Percentiles rank a stretch among this genome's conserved stretches.
These are phyloP conservation scores for Monotropa hypopitys DNA, from an alignment of 179 eudicot species.

Conservation along the genomic window DNA sequence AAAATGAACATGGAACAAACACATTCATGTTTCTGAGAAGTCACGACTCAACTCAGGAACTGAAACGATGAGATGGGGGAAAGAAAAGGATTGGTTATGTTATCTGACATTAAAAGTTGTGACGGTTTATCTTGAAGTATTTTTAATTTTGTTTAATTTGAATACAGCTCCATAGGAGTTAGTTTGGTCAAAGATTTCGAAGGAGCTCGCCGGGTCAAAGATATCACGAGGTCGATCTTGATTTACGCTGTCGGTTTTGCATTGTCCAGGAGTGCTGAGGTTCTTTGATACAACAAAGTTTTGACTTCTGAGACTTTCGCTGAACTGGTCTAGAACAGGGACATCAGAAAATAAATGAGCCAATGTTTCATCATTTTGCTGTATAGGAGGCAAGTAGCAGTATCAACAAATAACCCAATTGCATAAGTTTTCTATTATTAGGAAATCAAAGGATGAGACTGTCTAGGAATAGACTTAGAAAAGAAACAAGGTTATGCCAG, in stretches of 20 bases:
- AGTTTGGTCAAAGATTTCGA: not conserved
- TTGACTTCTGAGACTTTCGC: not conserved
- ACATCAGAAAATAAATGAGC: not conserved
- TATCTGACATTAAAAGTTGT: not conserved
- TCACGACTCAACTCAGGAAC: not conserved
- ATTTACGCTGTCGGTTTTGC: not conserved
- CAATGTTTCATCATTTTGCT: not conserved
- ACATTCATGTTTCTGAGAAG: not conserved
- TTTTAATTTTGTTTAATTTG: not conserved
- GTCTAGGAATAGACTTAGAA: not conserved
- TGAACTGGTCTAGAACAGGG: not conserved
- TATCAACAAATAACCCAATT: not conserved
- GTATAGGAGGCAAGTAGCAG: not conserved
- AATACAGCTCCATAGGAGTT: not conserved
- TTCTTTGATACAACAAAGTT: not conserved
- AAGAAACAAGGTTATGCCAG: not conserved
- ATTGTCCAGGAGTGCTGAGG: not conserved
- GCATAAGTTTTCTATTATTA: not conserved
- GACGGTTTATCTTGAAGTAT: not conserved
- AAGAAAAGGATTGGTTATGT: not conserved
- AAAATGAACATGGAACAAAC: not conserved
- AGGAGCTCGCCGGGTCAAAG: not conserved
- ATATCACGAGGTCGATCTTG: not conserved
- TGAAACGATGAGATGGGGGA: not conserved
- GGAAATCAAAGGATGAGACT: not conserved